phyloP scores from a whole-genome alignment of 2,329 filamentous ascomycete genomes.

The Nigrospora osmanthi region DNA sequence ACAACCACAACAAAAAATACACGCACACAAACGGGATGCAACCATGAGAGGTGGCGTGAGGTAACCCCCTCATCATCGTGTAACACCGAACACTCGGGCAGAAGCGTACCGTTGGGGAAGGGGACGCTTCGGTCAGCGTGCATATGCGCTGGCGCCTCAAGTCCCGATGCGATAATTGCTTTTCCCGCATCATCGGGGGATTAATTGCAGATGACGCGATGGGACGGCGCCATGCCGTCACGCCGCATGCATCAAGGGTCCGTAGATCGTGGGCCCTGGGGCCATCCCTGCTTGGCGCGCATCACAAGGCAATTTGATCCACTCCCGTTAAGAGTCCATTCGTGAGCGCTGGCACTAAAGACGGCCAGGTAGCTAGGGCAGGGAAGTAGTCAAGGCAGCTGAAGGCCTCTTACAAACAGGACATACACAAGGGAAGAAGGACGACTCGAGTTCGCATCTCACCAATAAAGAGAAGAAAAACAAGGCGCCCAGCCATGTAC shows the following conservation, averaged over 20 bases:
- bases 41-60: too few relatives aligned
- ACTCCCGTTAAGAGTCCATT: not conserved
- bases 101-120: too few relatives aligned
- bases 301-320: not conserved
- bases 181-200: too few relatives aligned
- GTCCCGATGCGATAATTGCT: too few relatives aligned
- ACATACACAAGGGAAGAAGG: not conserved
- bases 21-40: too few relatives aligned
- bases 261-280: not conserved
- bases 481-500: not conserved
- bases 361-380: not conserved
- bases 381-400: not conserved
- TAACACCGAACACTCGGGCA: too few relatives aligned
- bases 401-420: not conserved
- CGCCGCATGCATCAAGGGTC: conserved; percentile 1
- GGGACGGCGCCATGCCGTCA: conserved; percentile 2
- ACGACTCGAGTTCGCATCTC: not conserved
- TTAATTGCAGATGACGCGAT: not conserved
- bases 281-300: not conserved
- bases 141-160: too few relatives aligned
- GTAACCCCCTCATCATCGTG: too few relatives aligned
- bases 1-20: too few relatives aligned
- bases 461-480: too few relatives aligned
- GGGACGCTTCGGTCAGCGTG: too few relatives aligned
- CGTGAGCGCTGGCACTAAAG: not conserved